Conservation (phyloP, 352 stramenopile species). For the Thalassiosira ordinaria region DNA sequence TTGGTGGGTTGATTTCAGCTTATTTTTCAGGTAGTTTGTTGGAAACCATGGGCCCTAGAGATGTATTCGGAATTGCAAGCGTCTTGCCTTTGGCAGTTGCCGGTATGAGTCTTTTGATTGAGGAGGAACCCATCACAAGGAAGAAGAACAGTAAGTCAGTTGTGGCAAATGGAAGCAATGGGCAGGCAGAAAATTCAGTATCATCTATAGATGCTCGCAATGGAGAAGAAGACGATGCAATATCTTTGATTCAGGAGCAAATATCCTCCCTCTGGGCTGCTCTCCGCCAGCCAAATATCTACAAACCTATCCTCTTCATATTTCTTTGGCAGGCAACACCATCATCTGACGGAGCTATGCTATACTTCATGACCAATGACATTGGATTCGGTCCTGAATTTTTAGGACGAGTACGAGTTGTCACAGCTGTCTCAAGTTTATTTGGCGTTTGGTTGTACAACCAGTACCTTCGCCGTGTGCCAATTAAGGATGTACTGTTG, state of each 20-base stretch:
- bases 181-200: not conserved
- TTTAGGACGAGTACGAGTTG: slow-evolving; percentile 88
- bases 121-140: slow-evolving; percentile 80
- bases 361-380: slow-evolving; percentile 96
- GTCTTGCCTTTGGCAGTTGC: slow-evolving; percentile 91
- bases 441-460: slow-evolving; percentile 87
- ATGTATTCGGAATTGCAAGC: slow-evolving; percentile 92
- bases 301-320: slow-evolving; percentile 95
- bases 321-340: slow-evolving; percentile 94
- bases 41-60: slow-evolving; percentile 89
- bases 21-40: slow-evolving; percentile 92
- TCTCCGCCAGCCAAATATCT: slow-evolving; percentile 91
- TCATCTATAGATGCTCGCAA: not conserved
- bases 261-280: slow-evolving; percentile 84
- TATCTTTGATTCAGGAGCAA: slow-evolving; percentile 63
- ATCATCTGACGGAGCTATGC: slow-evolving; percentile 93
- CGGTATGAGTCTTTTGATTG: slow-evolving; percentile 89
- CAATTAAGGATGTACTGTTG: slow-evolving; percentile 93
- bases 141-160: slow-evolving; percentile 4
- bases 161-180: not conserved
- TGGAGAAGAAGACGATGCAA: slow-evolving; percentile 9
- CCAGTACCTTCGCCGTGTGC: slow-evolving; percentile 80
- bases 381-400: slow-evolving; percentile 95
- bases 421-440: slow-evolving; percentile 78
- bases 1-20: slow-evolving; percentile 92